Percentiles rank a stretch among this genome's conserved stretches.
These are phyloP conservation scores for Thielaviopsis punctulata DNA, from an alignment of 2,329 filamentous ascomycete genomes.

Conservation along the genomic window DNA sequence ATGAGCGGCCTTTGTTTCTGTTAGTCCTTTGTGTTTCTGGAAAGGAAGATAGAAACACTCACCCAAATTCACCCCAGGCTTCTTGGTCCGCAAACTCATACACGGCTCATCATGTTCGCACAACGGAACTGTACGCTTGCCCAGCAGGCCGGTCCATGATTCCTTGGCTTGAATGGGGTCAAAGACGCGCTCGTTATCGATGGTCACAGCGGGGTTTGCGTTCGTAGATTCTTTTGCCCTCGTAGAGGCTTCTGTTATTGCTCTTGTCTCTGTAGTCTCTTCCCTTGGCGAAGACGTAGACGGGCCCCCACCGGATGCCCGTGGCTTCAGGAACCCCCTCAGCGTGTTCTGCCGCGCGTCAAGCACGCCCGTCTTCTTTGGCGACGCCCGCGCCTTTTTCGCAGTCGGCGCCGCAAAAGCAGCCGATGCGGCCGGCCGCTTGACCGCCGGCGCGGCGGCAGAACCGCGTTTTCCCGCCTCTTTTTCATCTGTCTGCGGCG, in stretches of 20 bases:
- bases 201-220: constrained; percentile 12
- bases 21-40: background rate
- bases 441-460: background rate
- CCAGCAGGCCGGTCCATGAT: constrained; percentile 72
- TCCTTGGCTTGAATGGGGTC: constrained; percentile 61
- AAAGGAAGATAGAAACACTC: constrained; percentile 17
- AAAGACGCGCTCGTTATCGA: constrained; percentile 27
- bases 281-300: background rate
- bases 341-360: constrained; percentile 37
- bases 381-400: constrained; percentile 7
- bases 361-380: constrained; percentile 15
- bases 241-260: too few relatives aligned
- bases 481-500: too few relatives aligned
- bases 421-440: constrained; percentile 4
- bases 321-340: constrained; percentile 64
- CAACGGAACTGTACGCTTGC: constrained; percentile 53
- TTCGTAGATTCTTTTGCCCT: too few relatives aligned
- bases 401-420: constrained; percentile 23
- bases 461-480: background rate
- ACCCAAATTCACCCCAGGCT: constrained; percentile 69
- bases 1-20: constrained; percentile 34
- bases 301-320: constrained; percentile 16
- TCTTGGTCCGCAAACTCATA: constrained; percentile 69
- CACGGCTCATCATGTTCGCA: constrained; percentile 87
- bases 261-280: background rate